Evolutionary conservation across 2,329 filamentous ascomycete species (phyloP).

Genomic region (Monosporascus sp.): DNA sequence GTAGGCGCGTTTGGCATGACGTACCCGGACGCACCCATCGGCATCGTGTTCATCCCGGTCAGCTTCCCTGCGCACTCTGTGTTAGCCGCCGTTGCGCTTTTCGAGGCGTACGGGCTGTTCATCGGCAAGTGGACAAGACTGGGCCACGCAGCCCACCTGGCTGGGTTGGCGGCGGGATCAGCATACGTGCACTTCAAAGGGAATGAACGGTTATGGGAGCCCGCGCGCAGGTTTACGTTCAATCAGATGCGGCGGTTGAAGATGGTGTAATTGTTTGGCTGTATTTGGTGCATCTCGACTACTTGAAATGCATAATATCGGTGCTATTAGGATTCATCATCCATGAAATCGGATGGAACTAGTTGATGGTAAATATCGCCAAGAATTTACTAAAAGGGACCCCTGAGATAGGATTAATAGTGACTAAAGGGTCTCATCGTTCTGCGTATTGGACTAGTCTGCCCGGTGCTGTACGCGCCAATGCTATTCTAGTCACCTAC

Average conservation of each 20-base stretch:
- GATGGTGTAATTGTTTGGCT: conserved; percentile 9
- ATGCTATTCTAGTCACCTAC: too few species aligned
- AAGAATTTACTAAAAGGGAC: too few species aligned
- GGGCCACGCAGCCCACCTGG: conserved; percentile 18
- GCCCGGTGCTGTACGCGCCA: too few species aligned
- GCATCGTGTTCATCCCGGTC: conserved; percentile 16
- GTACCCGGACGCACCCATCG: conserved; percentile 11
- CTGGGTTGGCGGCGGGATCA: conserved; percentile 15
- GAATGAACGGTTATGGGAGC: conserved; percentile 16
- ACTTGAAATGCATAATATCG: too few species aligned
- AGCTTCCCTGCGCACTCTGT: conserved; percentile 5
- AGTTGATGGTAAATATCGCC: too few species aligned
- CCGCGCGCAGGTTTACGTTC: conserved; percentile 15
- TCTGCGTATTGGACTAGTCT: too few species aligned
- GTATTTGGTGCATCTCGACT: too few species aligned
- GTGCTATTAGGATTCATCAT: too few species aligned
- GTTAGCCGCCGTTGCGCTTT: conserved; percentile 8
- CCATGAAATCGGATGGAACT: too few species aligned
- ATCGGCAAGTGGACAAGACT: conserved; percentile 9
- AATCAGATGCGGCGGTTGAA: conserved; percentile 15
- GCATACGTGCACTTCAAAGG: conserved; percentile 19
- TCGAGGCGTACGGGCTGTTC: conserved; percentile 20
- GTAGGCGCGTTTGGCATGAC: conserved; percentile 13
- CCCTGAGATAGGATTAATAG: too few species aligned
- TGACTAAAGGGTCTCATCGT: too few species aligned